Base-by-base conservation (phyloP, 768 basidiomycete species). In the Lactarius hatsudake region DNA sequence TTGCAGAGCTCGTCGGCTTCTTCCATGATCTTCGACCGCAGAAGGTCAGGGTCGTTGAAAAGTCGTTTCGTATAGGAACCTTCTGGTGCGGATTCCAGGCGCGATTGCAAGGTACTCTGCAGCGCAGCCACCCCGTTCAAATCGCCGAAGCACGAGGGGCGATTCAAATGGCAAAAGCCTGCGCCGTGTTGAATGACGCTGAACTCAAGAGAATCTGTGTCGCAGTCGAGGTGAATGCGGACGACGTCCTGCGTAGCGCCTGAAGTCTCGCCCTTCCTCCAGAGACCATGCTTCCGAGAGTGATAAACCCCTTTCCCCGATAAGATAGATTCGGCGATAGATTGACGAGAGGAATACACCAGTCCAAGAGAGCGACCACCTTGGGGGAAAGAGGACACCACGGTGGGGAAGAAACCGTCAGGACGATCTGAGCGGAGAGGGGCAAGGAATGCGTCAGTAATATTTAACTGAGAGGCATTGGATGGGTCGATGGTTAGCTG, bases 1-100 rank as follows among this genome's bases (percentile, higher is more conserved):
- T 82, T 82, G 75, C 94, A 96, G n/a, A 99, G 84, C 76, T 99
- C 97, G 72, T 96, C 93, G 0, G 97, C 97, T 76, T 99, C 97
- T 77, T 99, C 97, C 88, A 91, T 93, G 70, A 99, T 94, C 81
- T 99, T 99, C 61, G 94, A 89, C 56, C 82, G 85, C 55, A 98
- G 80, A n/a, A 99, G 82, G 56, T 82, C 84, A 5, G 88, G 79
- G 74, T 98, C 93, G 53, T 83, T 81, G 78, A 98, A 97, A 32
- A 99, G 79, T 62, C 93, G 81, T 60, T 84, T 86, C 20, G 97
- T 98, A 77, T 99, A 99, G 1, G 93, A 95, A 6, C 94, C 95
- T 71, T 88, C 88, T 0, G 95, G 95, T 0, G 96, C 94, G 30
- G 85, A 83, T 40, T 79, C 78, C 55, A 91, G 79, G 51, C 97